A percentile compares a stretch with the other conserved stretches of the same genome.
Conservation (phyloP, 129 eudicot genomes). For the Pittosporum tobira region DNA sequence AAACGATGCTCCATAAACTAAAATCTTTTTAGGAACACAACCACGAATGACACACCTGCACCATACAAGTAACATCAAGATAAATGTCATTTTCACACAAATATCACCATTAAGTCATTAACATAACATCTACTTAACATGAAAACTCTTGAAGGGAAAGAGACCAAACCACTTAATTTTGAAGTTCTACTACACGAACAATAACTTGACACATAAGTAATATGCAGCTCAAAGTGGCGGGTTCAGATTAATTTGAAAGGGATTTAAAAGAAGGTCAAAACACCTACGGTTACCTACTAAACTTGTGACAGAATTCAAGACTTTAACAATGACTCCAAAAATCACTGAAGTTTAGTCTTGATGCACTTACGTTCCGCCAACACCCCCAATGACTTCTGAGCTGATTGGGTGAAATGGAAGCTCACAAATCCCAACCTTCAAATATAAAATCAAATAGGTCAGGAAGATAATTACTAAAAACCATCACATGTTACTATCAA, state of each 20-base stretch:
- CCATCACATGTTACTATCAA: not conserved
- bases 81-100: not conserved
- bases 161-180: too few species aligned
- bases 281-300: too few species aligned
- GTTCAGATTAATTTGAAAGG: too few species aligned
- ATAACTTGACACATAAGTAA: too few species aligned
- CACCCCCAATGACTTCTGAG: constrained; percentile 87
- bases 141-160: too few species aligned
- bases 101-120: not conserved
- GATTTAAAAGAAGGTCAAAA: too few species aligned
- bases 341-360: not conserved
- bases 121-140: constrained; percentile 1
- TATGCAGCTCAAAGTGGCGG: too few species aligned
- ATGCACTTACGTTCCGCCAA: constrained; percentile 96
- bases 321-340: not conserved
- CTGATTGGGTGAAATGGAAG: constrained; percentile 96
- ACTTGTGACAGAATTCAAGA: not conserved
- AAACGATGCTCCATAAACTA: constrained; percentile 84
- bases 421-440: constrained; percentile 92
- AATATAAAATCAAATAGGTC: not conserved
- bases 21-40: constrained; percentile 94
- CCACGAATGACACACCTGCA: constrained; percentile 97
- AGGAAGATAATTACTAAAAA: not conserved
- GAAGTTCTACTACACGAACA: too few species aligned
- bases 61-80: constrained; percentile 16